These are phyloP conservation scores for Neurospora sp. DNA, from an alignment of 495 filamentous ascomycete genomes.

Conservation along the genomic window DNA sequence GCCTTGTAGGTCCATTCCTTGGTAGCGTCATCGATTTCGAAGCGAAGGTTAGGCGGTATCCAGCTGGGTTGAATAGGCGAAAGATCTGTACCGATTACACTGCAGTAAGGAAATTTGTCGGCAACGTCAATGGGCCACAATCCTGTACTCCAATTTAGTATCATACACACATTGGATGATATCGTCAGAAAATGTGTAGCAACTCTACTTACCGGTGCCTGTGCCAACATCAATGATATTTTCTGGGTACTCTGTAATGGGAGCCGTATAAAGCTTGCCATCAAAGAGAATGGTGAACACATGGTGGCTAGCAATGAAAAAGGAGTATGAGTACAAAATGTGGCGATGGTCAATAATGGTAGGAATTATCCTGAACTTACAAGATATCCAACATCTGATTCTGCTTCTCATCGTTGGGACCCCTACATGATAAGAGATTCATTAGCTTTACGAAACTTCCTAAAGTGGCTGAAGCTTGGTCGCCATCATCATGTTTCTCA, in stretches of 20 bases:
- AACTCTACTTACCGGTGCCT: not conserved
- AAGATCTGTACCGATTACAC: conserved; percentile 51
- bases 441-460: not conserved
- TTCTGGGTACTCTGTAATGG: conserved; percentile 26
- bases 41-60: conserved; percentile 35
- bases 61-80: conserved; percentile 42
- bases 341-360: conserved; percentile 17
- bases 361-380: conserved; percentile 5
- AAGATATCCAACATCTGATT: conserved; percentile 26
- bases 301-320: conserved; percentile 14
- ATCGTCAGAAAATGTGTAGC: not conserved
- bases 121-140: conserved; percentile 9
- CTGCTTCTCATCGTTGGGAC: conserved; percentile 27
- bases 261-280: conserved; percentile 44
- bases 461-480: not conserved
- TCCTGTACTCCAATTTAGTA: conserved; percentile 9
- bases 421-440: conserved; percentile 10
- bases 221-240: not conserved
- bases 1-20: conserved; percentile 33
- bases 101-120: conserved; percentile 38
- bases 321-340: conserved; percentile 14
- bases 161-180: not conserved
- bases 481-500: not conserved
- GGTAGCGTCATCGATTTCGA: conserved; percentile 43
- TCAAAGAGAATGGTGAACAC: conserved; percentile 29